Evolutionary conservation across 1,139 yeast genomes (phyloP).

Genomic region (Taphrina deformans): DNA sequence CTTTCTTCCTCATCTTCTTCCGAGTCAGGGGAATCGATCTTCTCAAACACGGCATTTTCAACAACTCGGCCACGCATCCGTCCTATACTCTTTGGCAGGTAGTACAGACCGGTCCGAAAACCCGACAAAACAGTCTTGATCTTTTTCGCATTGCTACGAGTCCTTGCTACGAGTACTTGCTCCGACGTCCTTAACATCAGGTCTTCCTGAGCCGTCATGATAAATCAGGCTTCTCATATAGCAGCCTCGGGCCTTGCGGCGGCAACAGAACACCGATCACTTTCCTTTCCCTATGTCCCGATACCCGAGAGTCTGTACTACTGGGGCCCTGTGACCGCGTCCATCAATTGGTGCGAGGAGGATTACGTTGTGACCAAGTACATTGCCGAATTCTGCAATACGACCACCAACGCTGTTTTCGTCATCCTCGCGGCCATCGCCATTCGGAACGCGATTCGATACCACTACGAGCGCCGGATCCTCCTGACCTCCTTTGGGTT

Average conservation of each 20-base stretch:
- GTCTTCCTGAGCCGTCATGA: neutral
- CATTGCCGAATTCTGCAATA: slow-evolving; percentile 85
- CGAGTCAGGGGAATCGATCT: no score
- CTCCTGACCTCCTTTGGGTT: slow-evolving; percentile 73
- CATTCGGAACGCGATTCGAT: slow-evolving; percentile 58
- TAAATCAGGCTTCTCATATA: neutral
- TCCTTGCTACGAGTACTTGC: no score
- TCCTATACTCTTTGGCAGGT: no score
- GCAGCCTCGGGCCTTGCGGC: slow-evolving; percentile 7
- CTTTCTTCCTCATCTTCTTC: no score
- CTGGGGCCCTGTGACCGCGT: slow-evolving; percentile 42
- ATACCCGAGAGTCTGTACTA: slow-evolving; percentile 9
- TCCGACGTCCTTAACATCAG: no score
- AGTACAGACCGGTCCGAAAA: no score
- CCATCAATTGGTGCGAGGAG: slow-evolving; percentile 97
- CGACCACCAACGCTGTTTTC: slow-evolving; percentile 71
- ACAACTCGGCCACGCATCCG: no score
- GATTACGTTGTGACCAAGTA: slow-evolving; percentile 83
- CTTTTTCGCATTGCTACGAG: no score
- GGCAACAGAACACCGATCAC: slow-evolving; percentile 3
- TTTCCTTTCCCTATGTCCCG: slow-evolving; percentile 17
- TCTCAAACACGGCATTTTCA: no score
- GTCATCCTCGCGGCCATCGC: slow-evolving; percentile 64
- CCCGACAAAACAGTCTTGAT: no score
- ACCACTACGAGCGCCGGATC: slow-evolving; percentile 69